A percentile compares a stretch with the other conserved stretches of the same genome.
phyloP scores from a whole-genome alignment of 257 asterid species.

The Solanum appendiculatum region DNA sequence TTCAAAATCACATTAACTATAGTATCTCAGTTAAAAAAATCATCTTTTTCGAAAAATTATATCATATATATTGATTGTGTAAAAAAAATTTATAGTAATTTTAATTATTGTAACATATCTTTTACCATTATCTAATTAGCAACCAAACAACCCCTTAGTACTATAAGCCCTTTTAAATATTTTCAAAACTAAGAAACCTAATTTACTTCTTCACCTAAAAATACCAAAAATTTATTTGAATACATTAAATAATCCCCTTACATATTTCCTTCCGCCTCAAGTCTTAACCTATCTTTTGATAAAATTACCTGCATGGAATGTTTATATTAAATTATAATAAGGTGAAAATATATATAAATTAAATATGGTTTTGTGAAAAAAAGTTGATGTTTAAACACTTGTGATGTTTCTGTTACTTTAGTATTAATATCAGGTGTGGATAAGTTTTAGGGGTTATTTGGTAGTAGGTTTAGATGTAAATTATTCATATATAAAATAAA shows the following conservation, averaged over 20 bases:
- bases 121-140: no score
- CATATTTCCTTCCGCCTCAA: neutral
- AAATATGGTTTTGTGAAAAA: neutral
- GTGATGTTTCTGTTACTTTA: no score
- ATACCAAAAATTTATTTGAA: neutral
- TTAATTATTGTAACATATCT: no score
- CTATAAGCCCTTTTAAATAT: no score
- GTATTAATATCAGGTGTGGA: neutral
- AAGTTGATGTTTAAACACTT: neutral
- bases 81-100: no score
- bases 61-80: no score
- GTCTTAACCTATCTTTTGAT: no score
- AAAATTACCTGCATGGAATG: neutral
- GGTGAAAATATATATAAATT: neutral
- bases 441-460: neutral
- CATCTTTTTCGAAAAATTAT: no score
- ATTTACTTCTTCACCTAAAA: neutral
- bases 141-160: no score
- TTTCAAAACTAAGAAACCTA: no score
- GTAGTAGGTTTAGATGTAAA: no score
- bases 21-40: neutral
- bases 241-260: neutral
- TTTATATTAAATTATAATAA: neutral
- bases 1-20: neutral
- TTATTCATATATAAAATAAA: no score